These are phyloP conservation scores for Neonectria sp. DNA, from an alignment of 2,329 filamentous ascomycete genomes.

Conservation along the genomic window DNA sequence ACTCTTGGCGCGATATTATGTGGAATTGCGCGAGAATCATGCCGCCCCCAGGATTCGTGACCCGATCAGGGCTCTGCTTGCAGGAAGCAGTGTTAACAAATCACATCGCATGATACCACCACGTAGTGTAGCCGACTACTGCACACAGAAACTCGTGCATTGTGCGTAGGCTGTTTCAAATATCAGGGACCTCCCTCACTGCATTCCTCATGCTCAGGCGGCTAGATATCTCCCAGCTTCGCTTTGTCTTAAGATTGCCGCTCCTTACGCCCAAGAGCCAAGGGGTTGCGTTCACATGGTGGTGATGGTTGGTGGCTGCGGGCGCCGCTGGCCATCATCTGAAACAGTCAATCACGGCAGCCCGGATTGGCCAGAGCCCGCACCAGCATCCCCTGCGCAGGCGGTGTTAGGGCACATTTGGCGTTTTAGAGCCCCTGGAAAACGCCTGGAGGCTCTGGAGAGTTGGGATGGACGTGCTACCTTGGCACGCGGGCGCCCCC, in stretches of 20 bases:
- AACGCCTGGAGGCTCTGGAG: background rate
- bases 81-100: background rate
- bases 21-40: background rate
- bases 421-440: conserved; percentile 1
- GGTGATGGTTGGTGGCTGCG: conserved; percentile 37
- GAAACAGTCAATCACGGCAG: conserved; percentile 33
- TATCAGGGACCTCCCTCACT: background rate
- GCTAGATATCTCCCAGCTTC: conserved; percentile 20
- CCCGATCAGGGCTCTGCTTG: background rate
- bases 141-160: background rate
- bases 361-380: conserved; percentile 35
- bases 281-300: conserved; percentile 19
- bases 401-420: background rate
- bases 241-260: conserved; percentile 12
- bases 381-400: conserved; percentile 13
- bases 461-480: too few species aligned
- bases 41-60: background rate
- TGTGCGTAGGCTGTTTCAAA: background rate
- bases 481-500: conserved; percentile 23
- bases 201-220: conserved; percentile 4
- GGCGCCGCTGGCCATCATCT: conserved; percentile 38
- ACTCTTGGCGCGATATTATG: background rate
- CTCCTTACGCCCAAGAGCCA: conserved; percentile 1
- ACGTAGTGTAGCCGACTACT: background rate
- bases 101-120: background rate